Evolutionary conservation across 805 yeast species (phyloP), one percentile per base, ranked within the genome.

Genomic region (Brettanomyces naardenensis): DNA sequence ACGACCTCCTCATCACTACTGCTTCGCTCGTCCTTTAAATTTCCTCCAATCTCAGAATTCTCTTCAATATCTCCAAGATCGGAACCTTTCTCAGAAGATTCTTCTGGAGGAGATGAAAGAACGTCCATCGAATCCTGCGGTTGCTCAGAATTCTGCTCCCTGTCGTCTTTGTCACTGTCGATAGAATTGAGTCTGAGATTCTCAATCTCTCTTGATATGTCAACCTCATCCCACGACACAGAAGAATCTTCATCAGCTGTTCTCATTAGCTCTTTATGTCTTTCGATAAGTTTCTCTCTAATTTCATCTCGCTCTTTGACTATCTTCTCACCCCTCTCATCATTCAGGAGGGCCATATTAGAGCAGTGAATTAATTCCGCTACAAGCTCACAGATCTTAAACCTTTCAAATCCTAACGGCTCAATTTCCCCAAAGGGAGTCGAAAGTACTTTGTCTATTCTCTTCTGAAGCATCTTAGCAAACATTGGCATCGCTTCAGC

Each of bases 321-420:
- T 28, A 84, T 72, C 19, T 66, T 66, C 47, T 80, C 88, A 15
- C 89, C 87, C 37, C 69, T 70, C 29, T 72, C 75, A 28, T 87
- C 88, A 55, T 89, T 92, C 47, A 92, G 70, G 15, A 88, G 68
- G 0, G 82, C 86, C 97, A 92, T 92, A 61, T 92, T 92, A n/a
- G 96, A 87, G 55, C 99, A 92, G 60, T 92, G 98, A 40, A 92
- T 68, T 29, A 92, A 68, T 53, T 92, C 99, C 0, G 98, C 98
- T 35, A 92, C 76, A 37, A 92, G 65, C 61, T 92, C 99, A 43
- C 95, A 80, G 19, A 92, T 74, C 53, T 88, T 85, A 62, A 92
- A 89, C 45, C 89, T 71, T 50, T 89, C 95, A 57, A 90, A 86
- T 0, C 98, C 98, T 18, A 92, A 63, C 2, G 92, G 88, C 50